A percentile compares a stretch with the other conserved stretches of the same genome.
Evolutionary conservation across 768 basidiomycete species (phyloP).

Genomic region (Termitomyces sp.): DNA sequence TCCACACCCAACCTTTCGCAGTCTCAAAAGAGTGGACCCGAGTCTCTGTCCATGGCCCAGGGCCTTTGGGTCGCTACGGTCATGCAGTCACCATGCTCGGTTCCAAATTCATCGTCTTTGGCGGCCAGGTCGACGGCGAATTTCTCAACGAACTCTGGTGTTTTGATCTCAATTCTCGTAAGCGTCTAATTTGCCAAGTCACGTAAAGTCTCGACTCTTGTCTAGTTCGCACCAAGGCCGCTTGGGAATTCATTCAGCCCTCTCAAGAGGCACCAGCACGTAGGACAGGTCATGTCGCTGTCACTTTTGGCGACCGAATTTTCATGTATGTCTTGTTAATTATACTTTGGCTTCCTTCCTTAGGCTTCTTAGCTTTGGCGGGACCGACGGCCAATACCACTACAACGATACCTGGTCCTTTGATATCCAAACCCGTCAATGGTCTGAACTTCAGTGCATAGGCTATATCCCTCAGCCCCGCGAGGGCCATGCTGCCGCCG

Average conservation of each 20-base stretch:
- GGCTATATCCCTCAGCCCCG: constrained; percentile 94
- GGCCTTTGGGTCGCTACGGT: constrained; percentile 88
- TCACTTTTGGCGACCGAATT: constrained; percentile 77
- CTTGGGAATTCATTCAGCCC: constrained; percentile 80
- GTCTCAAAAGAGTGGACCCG: constrained; percentile 95
- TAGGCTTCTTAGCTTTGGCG: constrained; percentile 67
- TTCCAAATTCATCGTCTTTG: constrained; percentile 91
- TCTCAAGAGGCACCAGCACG: constrained; percentile 62
- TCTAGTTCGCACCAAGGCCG: constrained; percentile 74
- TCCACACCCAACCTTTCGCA: constrained; percentile 22
- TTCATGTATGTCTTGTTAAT: constrained; percentile 53
- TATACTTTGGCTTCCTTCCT: constrained; percentile 6
- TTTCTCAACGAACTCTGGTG: constrained; percentile 95
- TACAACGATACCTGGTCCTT: constrained; percentile 99
- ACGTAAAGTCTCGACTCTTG: constrained; percentile 1
- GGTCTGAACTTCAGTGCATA: constrained; percentile 93
- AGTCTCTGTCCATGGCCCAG: constrained; percentile 67
- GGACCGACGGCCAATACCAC: constrained; percentile 97
- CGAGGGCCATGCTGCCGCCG: constrained; percentile 93
- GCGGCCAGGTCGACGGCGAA: constrained; percentile 91
- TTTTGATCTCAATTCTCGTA: constrained; percentile 93
- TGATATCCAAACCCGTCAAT: constrained; percentile 70
- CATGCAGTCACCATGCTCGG: constrained; percentile 92
- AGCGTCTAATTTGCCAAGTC: constrained; percentile 24
- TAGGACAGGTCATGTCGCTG: constrained; percentile 88